These are phyloP conservation scores for Scheffersomyces spartinae DNA, from an alignment of 805 yeast species.

Conservation along the genomic window DNA sequence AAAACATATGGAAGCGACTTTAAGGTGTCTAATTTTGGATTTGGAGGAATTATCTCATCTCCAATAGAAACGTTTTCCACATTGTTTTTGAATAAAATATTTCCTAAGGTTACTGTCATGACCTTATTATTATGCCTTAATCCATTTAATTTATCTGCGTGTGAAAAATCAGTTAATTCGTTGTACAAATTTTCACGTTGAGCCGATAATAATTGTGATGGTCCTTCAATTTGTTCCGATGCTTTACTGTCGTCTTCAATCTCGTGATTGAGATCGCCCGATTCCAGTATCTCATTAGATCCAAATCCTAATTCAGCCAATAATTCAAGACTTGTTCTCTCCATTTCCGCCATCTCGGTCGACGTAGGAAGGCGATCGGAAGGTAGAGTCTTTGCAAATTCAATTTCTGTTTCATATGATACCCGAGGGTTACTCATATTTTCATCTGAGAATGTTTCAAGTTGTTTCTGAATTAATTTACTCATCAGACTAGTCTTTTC, in stretches of 20 bases:
- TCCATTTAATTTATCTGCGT: conserved; percentile 12
- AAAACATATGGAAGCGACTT: conserved; percentile 10
- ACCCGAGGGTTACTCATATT: background rate
- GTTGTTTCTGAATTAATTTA: background rate
- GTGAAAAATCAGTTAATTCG: conserved; percentile 15
- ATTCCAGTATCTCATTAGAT: background rate
- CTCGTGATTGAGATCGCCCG: background rate
- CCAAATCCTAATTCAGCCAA: no score
- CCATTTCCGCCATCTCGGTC: background rate
- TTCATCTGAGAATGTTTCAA: background rate
- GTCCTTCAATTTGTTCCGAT: background rate
- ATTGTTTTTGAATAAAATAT: conserved; percentile 16
- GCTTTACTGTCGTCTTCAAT: background rate
- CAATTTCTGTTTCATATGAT: background rate
- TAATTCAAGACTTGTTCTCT: background rate
- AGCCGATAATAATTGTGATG: background rate
- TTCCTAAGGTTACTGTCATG: conserved; percentile 31
- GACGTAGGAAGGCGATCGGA: background rate
- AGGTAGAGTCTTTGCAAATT: background rate
- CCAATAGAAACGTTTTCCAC: conserved; percentile 1
- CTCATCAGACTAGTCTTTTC: background rate
- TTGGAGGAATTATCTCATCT: no score
- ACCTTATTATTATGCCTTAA: conserved; percentile 17
- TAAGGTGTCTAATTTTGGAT: background rate
- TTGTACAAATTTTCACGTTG: conserved; percentile 8